These are phyloP conservation scores for Coffea canephora DNA, from an alignment of 257 asterid species.

Conservation along the genomic window DNA sequence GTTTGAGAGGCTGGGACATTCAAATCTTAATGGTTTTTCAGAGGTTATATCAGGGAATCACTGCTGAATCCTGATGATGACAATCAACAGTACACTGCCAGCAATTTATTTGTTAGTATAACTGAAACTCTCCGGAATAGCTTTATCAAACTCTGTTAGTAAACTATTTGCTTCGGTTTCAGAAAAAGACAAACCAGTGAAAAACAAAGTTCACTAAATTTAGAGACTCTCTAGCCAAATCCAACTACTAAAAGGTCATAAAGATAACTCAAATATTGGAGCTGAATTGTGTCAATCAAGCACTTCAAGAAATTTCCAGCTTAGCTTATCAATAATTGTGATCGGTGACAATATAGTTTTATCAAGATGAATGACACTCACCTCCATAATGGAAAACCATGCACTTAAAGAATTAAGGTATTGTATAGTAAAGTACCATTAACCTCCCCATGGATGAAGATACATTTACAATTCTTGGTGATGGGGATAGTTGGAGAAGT, in stretches of 20 bases:
- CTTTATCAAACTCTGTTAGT: background rate
- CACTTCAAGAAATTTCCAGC: background rate
- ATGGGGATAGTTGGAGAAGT: slow-evolving; percentile 50
- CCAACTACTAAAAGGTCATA: background rate
- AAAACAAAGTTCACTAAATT: no score
- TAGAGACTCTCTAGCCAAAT: background rate
- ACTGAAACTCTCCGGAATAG: background rate
- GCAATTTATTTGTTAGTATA: background rate
- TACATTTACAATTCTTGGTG: slow-evolving; percentile 57
- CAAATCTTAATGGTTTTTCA: background rate
- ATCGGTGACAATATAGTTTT: background rate
- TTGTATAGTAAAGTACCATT: background rate
- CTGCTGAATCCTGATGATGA: background rate
- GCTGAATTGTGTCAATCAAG: background rate
- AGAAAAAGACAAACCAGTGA: background rate
- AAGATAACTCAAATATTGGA: background rate
- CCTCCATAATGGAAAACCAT: background rate
- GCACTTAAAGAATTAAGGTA: background rate
- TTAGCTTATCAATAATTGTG: no score
- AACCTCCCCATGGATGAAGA: slow-evolving; percentile 46
- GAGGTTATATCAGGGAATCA: background rate
- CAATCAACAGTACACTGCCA: background rate
- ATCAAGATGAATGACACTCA: background rate
- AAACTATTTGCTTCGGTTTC: background rate
- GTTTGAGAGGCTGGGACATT: background rate